Evolutionary conservation across 2,329 filamentous ascomycete genomes (phyloP).

Genomic region (Exophiala bonariae): DNA sequence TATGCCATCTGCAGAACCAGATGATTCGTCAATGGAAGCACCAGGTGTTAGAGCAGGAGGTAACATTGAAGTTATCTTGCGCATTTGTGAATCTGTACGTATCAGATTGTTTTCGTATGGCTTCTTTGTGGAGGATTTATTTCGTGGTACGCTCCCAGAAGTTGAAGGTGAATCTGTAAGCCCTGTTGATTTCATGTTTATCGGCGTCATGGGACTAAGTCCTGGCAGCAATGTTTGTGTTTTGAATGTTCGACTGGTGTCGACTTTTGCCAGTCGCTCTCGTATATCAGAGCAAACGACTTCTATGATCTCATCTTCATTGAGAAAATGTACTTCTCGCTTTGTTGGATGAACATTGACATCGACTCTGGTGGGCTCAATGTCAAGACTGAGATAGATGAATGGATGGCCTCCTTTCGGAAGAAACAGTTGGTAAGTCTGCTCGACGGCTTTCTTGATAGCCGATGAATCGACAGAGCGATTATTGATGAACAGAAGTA

Average conservation of each 20-base stretch:
- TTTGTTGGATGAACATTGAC: conserved; percentile 99
- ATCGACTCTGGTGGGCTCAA: conserved; percentile 88
- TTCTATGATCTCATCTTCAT: conserved; percentile 94
- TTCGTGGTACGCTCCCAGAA: conserved; percentile 36
- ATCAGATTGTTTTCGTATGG: conserved; percentile 85
- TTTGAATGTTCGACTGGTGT: conserved; percentile 90
- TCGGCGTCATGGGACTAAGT: conserved; percentile 47
- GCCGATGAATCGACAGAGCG: conserved; percentile 85
- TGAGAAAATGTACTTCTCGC: conserved; percentile 92
- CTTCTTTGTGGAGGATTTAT: conserved; percentile 46
- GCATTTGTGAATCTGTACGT: conserved; percentile 80
- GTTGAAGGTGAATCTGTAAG: conserved; percentile 39
- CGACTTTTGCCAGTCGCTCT: conserved; percentile 76
- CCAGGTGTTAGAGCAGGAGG: conserved; percentile 48
- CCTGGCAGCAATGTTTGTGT: conserved; percentile 87
- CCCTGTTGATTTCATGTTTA: conserved; percentile 29
- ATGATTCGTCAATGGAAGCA: conserved; percentile 34
- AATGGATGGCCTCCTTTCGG: conserved; percentile 96
- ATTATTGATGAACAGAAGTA: conserved; percentile 95
- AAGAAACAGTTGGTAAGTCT: conserved; percentile 81
- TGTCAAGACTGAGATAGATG: conserved; percentile 85
- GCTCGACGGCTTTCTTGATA: conserved; percentile 87
- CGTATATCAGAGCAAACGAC: conserved; percentile 79
- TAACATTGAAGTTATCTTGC: conserved; percentile 97
- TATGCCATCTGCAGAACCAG: conserved; percentile 49